Conservation (phyloP, 495 filamentous ascomycete species). For the Penicillium cataractarum region DNA sequence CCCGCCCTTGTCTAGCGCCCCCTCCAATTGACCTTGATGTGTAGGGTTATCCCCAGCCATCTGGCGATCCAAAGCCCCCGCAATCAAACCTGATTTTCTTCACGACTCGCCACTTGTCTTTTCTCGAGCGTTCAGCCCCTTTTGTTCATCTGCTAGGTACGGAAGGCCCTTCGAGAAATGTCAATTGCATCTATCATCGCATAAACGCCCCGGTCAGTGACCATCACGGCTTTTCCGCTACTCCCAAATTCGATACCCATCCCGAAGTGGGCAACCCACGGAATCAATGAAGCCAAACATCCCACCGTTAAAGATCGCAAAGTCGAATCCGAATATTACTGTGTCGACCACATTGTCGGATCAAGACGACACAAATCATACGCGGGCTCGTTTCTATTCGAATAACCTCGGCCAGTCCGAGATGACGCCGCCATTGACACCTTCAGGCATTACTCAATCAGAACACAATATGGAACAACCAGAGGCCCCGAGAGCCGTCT, state of each 20-base stretch:
- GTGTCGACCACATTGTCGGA: conserved; percentile 43
- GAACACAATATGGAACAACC: conserved; percentile 50
- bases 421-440: conserved; percentile 76
- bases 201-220: conserved; percentile 43
- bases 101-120: conserved; percentile 17
- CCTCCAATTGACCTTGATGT: conserved; percentile 34
- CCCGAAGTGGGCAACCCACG: conserved; percentile 32
- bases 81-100: conserved; percentile 15
- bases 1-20: conserved; percentile 13
- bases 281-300: conserved; percentile 57
- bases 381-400: conserved; percentile 34
- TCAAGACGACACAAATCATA: conserved; percentile 17
- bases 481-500: conserved; percentile 62
- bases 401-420: conserved; percentile 40
- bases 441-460: conserved; percentile 60
- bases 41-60: conserved; percentile 34
- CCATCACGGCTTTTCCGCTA: conserved; percentile 27
- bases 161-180: conserved; percentile 35
- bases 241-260: conserved; percentile 4
- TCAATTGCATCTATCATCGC: conserved; percentile 31
- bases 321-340: conserved; percentile 55
- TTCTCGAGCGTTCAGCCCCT: too few species aligned
- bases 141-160: conserved; percentile 13
- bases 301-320: conserved; percentile 74
- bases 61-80: conserved; percentile 26